phyloP scores from a whole-genome alignment of 169 alveolate species.

The Plasmodium blacklocki region DNA sequence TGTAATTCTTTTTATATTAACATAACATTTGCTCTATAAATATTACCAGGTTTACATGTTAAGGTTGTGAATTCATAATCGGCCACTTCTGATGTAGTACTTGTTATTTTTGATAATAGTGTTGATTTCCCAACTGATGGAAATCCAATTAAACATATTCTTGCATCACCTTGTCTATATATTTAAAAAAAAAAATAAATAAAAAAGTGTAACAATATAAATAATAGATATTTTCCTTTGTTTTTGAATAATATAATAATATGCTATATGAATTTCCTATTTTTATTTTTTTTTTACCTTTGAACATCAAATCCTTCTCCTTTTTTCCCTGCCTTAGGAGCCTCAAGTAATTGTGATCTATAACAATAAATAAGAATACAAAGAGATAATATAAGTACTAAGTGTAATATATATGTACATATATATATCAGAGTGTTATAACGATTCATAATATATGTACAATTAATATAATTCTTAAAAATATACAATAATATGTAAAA shows the following conservation, averaged over 20 bases:
- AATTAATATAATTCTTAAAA: background rate
- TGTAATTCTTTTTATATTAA: background rate
- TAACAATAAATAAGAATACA: background rate
- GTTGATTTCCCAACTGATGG: constrained; percentile 99
- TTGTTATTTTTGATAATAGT: constrained; percentile 96
- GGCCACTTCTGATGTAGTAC: constrained; percentile 97
- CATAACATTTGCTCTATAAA: background rate
- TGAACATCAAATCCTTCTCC: constrained; percentile 77
- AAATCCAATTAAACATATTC: constrained; percentile 99
- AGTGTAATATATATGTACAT: background rate
- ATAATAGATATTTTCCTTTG: too few species aligned
- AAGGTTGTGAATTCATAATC: constrained; percentile 99
- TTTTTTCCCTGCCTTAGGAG: constrained; percentile 66
- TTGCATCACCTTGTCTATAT: constrained; percentile 96
- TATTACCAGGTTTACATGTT: constrained; percentile 98
- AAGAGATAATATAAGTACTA: too few species aligned
- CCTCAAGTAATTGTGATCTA: constrained; percentile 72
- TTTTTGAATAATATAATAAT: too few species aligned
- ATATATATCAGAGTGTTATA: too few species aligned
- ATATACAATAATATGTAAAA: constrained; percentile 71
- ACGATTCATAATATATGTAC: too few species aligned
- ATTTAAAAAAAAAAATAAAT: background rate
- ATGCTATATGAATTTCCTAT: background rate
- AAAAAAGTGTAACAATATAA: too few species aligned
- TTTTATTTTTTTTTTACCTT: constrained; percentile 37